Percentiles rank a stretch among this genome's conserved stretches.
Evolutionary conservation across 2,329 filamentous ascomycete species (phyloP).

Genomic region (Fusarium ramigenum): DNA sequence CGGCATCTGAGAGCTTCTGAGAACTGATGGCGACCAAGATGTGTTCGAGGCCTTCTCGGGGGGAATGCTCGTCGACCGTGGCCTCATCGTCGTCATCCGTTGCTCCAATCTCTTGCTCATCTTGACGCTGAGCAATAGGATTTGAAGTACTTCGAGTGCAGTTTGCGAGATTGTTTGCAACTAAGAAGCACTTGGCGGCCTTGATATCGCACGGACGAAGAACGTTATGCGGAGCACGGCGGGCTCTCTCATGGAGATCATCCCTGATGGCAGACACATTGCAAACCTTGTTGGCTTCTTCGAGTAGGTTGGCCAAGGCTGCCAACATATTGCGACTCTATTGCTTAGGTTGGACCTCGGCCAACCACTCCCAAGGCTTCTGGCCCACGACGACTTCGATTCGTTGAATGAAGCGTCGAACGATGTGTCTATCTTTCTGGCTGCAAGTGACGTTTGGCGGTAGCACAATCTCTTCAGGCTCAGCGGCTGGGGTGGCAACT

Average conservation of each 20-base stretch:
- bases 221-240: too few relatives aligned
- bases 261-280: neutral
- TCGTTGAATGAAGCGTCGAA: neutral
- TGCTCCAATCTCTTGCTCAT: neutral
- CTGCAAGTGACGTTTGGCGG: neutral
- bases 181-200: neutral
- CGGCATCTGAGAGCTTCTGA: neutral
- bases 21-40: neutral
- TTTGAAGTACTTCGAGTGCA: neutral
- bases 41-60: neutral
- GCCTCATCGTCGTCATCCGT: neutral
- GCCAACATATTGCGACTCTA: neutral
- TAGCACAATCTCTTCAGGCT: neutral
- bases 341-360: neutral
- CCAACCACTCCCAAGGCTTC: slow-evolving; percentile 17
- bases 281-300: neutral
- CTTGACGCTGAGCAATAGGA: neutral
- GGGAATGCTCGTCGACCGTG: neutral
- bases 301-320: neutral
- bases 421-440: neutral
- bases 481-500: neutral
- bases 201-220: neutral
- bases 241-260: neutral
- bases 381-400: neutral
- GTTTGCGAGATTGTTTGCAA: neutral